phyloP scores from a whole-genome alignment of 352 stramenopile genomes.

The Blastocystis sp. region DNA sequence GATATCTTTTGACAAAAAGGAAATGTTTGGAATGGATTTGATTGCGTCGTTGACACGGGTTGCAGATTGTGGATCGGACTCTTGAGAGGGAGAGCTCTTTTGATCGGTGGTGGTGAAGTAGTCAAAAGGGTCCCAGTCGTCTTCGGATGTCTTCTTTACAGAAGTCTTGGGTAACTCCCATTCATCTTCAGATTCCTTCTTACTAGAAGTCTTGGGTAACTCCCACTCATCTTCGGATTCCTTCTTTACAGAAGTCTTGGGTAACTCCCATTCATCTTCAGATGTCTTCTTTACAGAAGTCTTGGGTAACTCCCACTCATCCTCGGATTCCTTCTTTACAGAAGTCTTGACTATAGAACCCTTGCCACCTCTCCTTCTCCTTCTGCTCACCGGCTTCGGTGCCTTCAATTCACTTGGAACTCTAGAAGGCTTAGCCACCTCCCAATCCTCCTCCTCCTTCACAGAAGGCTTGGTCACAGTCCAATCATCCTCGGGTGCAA shows the following conservation, averaged over 20 bases:
- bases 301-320: not conserved
- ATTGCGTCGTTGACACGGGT: not conserved
- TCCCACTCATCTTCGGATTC: not conserved
- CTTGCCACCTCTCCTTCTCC: no score
- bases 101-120: no score
- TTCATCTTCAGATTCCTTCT: not conserved
- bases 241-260: not conserved
- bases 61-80: no score
- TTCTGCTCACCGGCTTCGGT: no score
- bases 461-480: not conserved
- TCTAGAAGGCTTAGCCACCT: not conserved
- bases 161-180: not conserved
- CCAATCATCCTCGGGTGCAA: not conserved
- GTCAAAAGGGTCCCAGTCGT: not conserved
- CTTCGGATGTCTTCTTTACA: not conserved
- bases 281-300: not conserved
- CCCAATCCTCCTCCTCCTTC: not conserved
- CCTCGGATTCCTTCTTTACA: not conserved
- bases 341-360: no score
- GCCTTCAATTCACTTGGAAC: no score
- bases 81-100: no score
- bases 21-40: not conserved
- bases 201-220: not conserved
- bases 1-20: conserved; percentile 38
- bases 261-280: not conserved